phyloP scores from a whole-genome alignment of 2,329 filamentous ascomycete genomes.

The Trichoderma lentiforme region DNA sequence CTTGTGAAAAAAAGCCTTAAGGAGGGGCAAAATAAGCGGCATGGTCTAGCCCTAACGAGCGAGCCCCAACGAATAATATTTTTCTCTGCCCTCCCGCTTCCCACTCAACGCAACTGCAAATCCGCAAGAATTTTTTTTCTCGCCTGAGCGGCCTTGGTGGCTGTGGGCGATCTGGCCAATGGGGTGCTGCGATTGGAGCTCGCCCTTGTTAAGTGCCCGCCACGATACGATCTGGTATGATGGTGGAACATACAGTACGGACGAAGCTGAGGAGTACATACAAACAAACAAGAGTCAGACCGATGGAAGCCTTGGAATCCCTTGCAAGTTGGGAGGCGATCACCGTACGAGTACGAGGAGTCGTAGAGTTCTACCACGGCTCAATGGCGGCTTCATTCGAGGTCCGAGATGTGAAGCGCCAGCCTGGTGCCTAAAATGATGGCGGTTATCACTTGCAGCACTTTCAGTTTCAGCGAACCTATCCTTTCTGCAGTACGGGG shows the following conservation, averaged over 20 bases:
- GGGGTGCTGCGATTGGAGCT: not conserved
- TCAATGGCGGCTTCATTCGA: not conserved
- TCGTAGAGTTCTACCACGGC: not conserved
- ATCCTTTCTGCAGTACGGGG: not conserved
- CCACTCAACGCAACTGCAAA: constrained; percentile 1
- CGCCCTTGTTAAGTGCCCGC: not conserved
- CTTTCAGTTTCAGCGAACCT: not conserved
- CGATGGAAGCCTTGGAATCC: not conserved
- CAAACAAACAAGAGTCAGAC: not conserved
- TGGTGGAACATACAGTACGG: not conserved
- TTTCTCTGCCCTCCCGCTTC: not conserved
- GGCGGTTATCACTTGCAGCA: not conserved
- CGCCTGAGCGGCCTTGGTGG: constrained; percentile 7
- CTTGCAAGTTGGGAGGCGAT: not conserved
- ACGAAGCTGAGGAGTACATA: not conserved
- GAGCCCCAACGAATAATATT: not conserved
- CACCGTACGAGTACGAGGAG: too few species aligned
- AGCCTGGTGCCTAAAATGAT: not conserved
- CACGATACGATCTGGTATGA: constrained; percentile 11
- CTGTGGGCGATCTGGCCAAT: not conserved
- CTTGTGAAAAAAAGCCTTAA: not conserved
- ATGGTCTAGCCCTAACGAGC: constrained; percentile 35
- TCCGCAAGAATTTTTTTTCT: constrained; percentile 14
- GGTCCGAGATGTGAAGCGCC: not conserved
- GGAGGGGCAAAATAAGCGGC: constrained; percentile 17